Evolutionary conservation across 1,284 basidiomycete species (phyloP), one percentile per base, ranked within the genome.

Genomic region (Irpex rosettiformis): DNA sequence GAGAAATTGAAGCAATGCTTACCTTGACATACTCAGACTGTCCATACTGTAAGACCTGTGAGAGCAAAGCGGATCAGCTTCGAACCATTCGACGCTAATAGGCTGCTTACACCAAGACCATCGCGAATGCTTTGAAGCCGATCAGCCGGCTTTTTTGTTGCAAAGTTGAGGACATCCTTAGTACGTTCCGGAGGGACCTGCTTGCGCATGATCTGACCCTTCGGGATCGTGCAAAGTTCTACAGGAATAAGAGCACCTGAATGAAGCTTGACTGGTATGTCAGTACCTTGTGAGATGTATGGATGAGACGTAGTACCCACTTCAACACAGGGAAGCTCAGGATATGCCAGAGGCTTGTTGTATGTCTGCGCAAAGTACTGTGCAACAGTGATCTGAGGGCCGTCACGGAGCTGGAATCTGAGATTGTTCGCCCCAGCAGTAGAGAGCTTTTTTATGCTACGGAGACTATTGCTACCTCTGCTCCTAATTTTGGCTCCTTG

Each of bases 171-270:
- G 6, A 91, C 84, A 6, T 82, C 79, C 58, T 79, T 83, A 0
- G 83, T 86, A 65, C 84, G 83, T 59, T 89, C 83, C 0, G 83
- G 75, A 0, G 89, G 88, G 1, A 91, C 78, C 61, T 86, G 86
- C 65, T 87, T 88, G 43, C 85, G 77, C 81, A 90, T 85, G 51
- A 90, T 84, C 64, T 92, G 90, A 0, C 89, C 89, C 0, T 79
- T 73, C 0, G 79, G 78, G 3, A 92, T 84, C 0, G 65, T 71
- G 65, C 89, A 91, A 1, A 87, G 69, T 66, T 92, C 89, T 2
- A 90, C 67, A 0, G 89, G 88, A 16, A 90, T 77, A 49, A 86
- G 70, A 0, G 88, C 87, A 2, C 86, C 86, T 40, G 77, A 77
- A 16, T 85, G 84, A 49, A 89, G 81, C 88, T 89, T 55, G 29